phyloP scores from a whole-genome alignment of 148 eudicot genomes.

The Fagopyrum esculentum region DNA sequence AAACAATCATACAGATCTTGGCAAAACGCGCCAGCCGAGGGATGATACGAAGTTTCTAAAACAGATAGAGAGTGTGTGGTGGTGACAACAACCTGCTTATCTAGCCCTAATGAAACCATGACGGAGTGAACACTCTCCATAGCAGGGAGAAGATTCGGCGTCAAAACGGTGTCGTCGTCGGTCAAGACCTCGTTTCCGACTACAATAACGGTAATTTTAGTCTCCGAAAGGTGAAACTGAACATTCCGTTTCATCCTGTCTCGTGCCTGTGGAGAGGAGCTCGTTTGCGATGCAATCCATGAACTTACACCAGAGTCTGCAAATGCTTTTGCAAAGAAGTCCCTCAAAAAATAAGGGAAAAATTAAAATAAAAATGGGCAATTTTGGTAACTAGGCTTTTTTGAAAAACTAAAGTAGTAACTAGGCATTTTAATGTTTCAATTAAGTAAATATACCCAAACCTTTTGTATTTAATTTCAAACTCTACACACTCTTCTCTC shows the following conservation, averaged over 20 bases:
- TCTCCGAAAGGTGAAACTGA: conserved; percentile 9
- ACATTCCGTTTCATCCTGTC: conserved; percentile 61
- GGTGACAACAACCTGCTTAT: conserved; percentile 14
- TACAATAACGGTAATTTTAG: conserved; percentile 13
- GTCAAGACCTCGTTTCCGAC: conserved; percentile 21
- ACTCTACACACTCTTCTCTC: too few relatives aligned
- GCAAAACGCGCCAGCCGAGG: conserved; percentile 14
- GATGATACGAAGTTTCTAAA: conserved; percentile 14
- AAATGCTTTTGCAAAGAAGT: too few relatives aligned
- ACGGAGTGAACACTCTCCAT: conserved; percentile 13
- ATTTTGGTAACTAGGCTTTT: too few relatives aligned
- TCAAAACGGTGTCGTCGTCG: conserved; percentile 12
- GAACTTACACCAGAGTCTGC: conserved; percentile 73
- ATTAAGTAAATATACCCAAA: too few relatives aligned
- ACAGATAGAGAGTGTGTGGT: conserved; percentile 14
- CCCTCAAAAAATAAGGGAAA: too few relatives aligned
- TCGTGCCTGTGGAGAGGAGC: conserved; percentile 32
- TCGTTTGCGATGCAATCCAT: conserved; percentile 58
- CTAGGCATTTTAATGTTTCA: too few relatives aligned
- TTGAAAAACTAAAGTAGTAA: too few relatives aligned
- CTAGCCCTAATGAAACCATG: not conserved
- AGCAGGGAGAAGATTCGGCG: conserved; percentile 8
- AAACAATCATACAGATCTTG: conserved; percentile 5
- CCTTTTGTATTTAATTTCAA: too few relatives aligned
- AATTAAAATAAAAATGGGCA: too few relatives aligned